Evolutionary conservation across 139 green algal genomes (phyloP).

Genomic region (Dunaliella primolecta): DNA sequence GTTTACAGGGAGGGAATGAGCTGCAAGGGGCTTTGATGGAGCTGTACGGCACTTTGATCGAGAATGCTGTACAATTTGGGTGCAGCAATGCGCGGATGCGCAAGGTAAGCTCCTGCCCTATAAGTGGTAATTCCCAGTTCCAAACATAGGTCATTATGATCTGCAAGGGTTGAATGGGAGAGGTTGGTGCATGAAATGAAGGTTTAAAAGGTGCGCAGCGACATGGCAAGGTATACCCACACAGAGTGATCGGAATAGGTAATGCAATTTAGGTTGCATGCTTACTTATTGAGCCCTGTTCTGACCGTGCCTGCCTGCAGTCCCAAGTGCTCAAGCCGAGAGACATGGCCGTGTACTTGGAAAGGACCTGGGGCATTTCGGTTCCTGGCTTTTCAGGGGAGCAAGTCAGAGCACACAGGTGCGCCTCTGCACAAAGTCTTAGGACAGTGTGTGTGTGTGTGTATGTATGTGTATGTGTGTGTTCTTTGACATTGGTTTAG

Average conservation of each 20-base stretch:
- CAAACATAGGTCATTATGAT: background rate
- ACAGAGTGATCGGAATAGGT: background rate
- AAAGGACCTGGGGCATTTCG: slow-evolving; percentile 40
- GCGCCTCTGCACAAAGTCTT: no score
- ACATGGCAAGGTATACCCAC: background rate
- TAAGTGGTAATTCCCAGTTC: background rate
- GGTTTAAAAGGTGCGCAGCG: background rate
- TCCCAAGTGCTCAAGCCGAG: slow-evolving; percentile 25
- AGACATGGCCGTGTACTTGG: slow-evolving; percentile 43
- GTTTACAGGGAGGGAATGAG: background rate
- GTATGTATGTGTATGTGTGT: background rate
- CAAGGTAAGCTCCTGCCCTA: slow-evolving; percentile 13
- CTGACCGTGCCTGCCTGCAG: no score
- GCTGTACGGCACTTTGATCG: slow-evolving; percentile 27
- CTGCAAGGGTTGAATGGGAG: background rate
- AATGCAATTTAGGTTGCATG: background rate
- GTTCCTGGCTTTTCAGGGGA: slow-evolving; percentile 37
- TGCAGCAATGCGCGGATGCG: slow-evolving; percentile 34
- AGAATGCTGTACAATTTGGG: slow-evolving; percentile 32
- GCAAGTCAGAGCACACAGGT: slow-evolving; percentile 24
- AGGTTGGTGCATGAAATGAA: background rate
- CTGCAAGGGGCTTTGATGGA: slow-evolving; percentile 27
- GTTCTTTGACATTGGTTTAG: background rate
- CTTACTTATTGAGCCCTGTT: background rate
- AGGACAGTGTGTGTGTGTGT: background rate